A percentile compares a stretch with the other conserved stretches of the same genome.
Evolutionary conservation across 805 yeast genomes (phyloP).

Genomic region (Clavispora carvajalis): DNA sequence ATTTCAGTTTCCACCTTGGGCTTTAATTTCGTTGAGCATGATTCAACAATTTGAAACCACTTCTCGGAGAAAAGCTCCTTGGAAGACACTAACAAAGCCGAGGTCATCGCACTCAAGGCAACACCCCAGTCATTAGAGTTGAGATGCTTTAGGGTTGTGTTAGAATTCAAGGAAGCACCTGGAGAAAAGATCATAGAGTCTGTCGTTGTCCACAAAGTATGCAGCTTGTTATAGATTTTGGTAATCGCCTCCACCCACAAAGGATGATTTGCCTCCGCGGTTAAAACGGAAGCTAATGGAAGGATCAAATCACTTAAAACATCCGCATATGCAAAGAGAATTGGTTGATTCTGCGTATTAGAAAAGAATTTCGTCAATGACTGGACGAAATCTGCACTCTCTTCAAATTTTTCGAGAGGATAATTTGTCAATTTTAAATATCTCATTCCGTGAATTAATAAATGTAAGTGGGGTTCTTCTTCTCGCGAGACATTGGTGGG

Average conservation of each 20-base stretch:
- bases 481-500: constrained; percentile 39
- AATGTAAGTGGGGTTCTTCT: constrained; percentile 54
- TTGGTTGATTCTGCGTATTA: constrained; percentile 56
- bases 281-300: constrained; percentile 77
- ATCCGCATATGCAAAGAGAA: constrained; percentile 77
- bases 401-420: constrained; percentile 88
- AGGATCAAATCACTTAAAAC: constrained; percentile 69
- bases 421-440: constrained; percentile 72
- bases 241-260: constrained; percentile 84
- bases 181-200: constrained; percentile 2
- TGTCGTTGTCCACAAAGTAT: constrained; percentile 34
- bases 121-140: constrained; percentile 53
- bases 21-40: constrained; percentile 54
- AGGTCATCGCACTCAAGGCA: constrained; percentile 61
- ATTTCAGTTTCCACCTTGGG: constrained; percentile 50
- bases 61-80: constrained; percentile 61
- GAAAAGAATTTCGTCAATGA: constrained; percentile 81
- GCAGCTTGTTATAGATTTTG: constrained; percentile 49
- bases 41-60: constrained; percentile 71
- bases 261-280: constrained; percentile 96
- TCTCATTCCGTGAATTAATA: constrained; percentile 89
- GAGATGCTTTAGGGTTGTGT: not conserved
- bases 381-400: constrained; percentile 83
- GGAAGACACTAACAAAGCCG: constrained; percentile 77
- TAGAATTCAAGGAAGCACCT: not conserved